Evolutionary conservation across 2,329 filamentous ascomycete genomes (phyloP).

Genomic region (Colletotrichum musicola): DNA sequence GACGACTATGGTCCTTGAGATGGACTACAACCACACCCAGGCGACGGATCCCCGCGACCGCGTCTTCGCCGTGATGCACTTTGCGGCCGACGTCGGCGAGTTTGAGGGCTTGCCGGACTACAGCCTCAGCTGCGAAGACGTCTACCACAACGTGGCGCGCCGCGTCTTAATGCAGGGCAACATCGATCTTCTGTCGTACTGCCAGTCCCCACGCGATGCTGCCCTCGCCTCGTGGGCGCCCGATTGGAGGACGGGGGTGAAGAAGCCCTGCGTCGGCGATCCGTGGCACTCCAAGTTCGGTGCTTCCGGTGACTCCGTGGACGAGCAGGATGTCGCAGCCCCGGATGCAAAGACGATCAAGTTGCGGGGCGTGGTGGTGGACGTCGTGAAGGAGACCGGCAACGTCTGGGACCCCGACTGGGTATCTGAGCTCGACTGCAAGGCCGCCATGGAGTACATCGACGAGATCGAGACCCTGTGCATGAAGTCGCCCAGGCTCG

Average conservation of each 20-base stretch:
- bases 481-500: background rate
- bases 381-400: conserved; percentile 3
- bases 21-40: conserved; percentile 23
- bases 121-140: conserved; percentile 1
- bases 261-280: too few relatives aligned
- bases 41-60: conserved; percentile 26
- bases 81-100: conserved; percentile 25
- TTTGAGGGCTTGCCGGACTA: conserved; percentile 29
- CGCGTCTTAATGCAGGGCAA: conserved; percentile 12
- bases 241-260: too few relatives aligned
- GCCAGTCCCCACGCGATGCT: conserved; percentile 7
- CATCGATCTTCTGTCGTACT: conserved; percentile 17
- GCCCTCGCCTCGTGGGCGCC: too few relatives aligned
- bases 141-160: conserved; percentile 17
- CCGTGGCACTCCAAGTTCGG: too few relatives aligned
- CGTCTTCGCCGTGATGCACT: conserved; percentile 28
- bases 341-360: background rate
- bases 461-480: conserved; percentile 4
- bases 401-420: conserved; percentile 20
- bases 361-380: conserved; percentile 10
- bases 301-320: too few relatives aligned
- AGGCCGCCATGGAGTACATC: conserved; percentile 1
- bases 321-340: background rate
- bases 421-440: conserved; percentile 4
- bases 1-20: conserved; percentile 10